Evolutionary conservation across 306 rosid genomes (phyloP).

Genomic region (Betula pendula): DNA sequence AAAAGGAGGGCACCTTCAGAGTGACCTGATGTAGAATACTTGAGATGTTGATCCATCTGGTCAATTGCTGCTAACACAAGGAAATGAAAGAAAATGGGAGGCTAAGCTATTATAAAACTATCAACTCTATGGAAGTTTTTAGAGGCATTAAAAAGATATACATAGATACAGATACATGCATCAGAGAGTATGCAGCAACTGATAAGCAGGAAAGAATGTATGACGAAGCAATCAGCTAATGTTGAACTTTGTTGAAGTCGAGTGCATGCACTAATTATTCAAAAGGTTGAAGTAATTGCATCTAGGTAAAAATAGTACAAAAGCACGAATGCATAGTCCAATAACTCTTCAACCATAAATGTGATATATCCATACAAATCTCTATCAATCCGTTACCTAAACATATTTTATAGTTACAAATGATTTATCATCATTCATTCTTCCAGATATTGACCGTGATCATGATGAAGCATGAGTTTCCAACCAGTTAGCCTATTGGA

Average conservation of each 20-base stretch:
- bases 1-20: slow-evolving; percentile 47
- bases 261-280: slow-evolving; percentile 1
- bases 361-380: not conserved
- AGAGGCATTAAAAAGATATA: not conserved
- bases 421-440: slow-evolving; percentile 11
- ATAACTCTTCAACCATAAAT: not conserved
- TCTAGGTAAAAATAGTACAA: not conserved
- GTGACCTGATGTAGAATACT: slow-evolving; percentile 41
- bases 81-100: slow-evolving; percentile 12
- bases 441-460: slow-evolving; percentile 10
- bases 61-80: slow-evolving; percentile 36
- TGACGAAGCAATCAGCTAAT: not conserved
- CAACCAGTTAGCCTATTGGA: not conserved
- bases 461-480: slow-evolving; percentile 3
- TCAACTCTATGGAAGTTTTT: not conserved
- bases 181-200: not conserved
- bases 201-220: not conserved
- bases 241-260: not conserved
- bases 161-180: not conserved
- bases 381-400: not conserved
- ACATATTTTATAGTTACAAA: not conserved
- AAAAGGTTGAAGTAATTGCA: not conserved
- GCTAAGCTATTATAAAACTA: slow-evolving; percentile 15
- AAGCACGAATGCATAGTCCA: not conserved
- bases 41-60: slow-evolving; percentile 54